Base-by-base conservation (phyloP, 805 yeast species). In the Hagleromyces aurorensis region DNA sequence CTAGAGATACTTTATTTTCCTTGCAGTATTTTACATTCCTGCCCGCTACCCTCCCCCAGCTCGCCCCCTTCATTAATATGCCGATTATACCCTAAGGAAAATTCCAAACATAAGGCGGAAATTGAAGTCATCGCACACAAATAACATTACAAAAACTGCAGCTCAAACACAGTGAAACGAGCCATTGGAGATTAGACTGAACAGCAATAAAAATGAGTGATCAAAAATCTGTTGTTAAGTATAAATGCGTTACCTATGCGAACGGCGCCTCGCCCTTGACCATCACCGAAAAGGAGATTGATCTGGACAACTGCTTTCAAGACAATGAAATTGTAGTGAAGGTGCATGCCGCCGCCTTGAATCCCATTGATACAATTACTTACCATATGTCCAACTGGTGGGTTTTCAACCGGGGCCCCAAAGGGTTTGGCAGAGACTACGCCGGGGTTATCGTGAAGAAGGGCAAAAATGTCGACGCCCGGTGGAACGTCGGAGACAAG, bases 311-410 rank as follows among this genome's bases (percentile, higher is more conserved):
- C 0, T 47, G 52, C 32, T 46, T 33, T 33, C 34, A 28, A 2
- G 44, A 38, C 3, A 33, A 43, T 13, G 55, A 55, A 35, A 37
- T 55, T 19, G 53, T 54, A 1, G 25, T 55, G 9, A 36, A 48
- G 23, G 29, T 55, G 10, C 45, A 49, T 19, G 49, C 57, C 6
- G 59, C 54, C 13, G 44, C 55, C 9, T 38, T 55, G 24, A 55
- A 55, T 22, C 61, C 61, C 6, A 27, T 52, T 7, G 61, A 55
- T 33, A 14, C 29, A 4, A 14, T 43, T 7, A 39, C 48, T 10
- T 22, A 26, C 20, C n/a, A n/a, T n/a, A n/a, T n/a, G n/a, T 23
- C 37, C 6, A 34, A 30, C 21, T 10, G 35, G 12, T 23, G 27
- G 1, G 25, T 39, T 5, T 13, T 33, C 10, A 32, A 43, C 2